phyloP scores from a whole-genome alignment of 2,329 filamentous ascomycete species.

The Aspergillus pseudotamarii region DNA sequence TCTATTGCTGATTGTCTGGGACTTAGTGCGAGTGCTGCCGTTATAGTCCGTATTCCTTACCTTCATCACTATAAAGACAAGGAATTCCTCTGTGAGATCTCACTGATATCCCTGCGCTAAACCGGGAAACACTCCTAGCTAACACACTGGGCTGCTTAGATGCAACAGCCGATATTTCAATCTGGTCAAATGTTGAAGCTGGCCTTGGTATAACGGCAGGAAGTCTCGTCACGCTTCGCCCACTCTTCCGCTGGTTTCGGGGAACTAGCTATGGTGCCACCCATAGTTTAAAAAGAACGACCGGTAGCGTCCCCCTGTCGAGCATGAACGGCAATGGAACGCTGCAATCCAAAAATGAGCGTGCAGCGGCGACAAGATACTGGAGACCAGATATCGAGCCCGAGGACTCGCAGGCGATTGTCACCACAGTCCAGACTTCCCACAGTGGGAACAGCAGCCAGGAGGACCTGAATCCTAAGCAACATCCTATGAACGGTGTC shows the following conservation, averaged over 20 bases:
- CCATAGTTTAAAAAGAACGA: conserved; percentile 27
- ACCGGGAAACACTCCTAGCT: background rate
- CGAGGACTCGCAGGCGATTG: conserved; percentile 28
- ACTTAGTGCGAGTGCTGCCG: conserved; percentile 37
- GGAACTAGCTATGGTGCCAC: conserved; percentile 29
- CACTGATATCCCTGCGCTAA: background rate
- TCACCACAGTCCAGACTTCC: conserved; percentile 34
- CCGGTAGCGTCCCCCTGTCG: conserved; percentile 34
- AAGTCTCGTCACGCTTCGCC: conserved; percentile 53
- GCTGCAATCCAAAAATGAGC: conserved; percentile 21
- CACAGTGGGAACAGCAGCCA: conserved; percentile 35
- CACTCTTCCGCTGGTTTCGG: conserved; percentile 48
- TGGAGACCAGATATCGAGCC: conserved; percentile 36
- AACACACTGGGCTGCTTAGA: conserved; percentile 23
- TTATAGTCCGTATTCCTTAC: conserved; percentile 41
- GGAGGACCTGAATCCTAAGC: conserved; percentile 35
- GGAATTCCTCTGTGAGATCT: conserved; percentile 38
- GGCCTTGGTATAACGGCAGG: conserved; percentile 49
- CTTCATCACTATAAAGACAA: conserved; percentile 35
- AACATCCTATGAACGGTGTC: conserved; percentile 29
- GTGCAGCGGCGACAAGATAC: conserved; percentile 24
- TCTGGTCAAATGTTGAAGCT: conserved; percentile 46
- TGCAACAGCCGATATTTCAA: conserved; percentile 40
- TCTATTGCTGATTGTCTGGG: conserved; percentile 25
- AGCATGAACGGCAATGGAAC: conserved; percentile 27